Conservation (phyloP, 345 rosid species). For the Zanthoxylum bungeanum region DNA sequence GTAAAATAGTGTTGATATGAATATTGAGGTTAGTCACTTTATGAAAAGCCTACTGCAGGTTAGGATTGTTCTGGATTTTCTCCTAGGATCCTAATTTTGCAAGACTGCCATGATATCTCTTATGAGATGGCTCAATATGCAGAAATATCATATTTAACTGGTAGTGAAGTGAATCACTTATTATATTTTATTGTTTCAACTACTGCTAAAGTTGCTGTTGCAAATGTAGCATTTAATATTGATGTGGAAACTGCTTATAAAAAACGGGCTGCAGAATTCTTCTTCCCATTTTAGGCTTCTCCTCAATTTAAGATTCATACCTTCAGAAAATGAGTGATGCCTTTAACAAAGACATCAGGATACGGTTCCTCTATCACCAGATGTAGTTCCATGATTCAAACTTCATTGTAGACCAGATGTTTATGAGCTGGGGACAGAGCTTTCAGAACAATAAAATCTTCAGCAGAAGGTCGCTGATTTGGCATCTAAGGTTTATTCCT, state of each 20-base stretch:
- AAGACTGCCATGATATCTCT: background rate
- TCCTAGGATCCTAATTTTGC: background rate
- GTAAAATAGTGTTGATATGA: background rate
- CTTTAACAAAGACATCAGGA: background rate
- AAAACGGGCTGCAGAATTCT: background rate
- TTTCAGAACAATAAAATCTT: slow-evolving; percentile 85
- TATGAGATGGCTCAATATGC: background rate
- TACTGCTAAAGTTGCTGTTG: background rate
- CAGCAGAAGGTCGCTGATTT: slow-evolving; percentile 94
- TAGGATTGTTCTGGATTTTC: background rate
- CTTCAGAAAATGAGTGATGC: background rate
- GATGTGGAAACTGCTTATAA: background rate
- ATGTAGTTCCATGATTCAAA: slow-evolving; percentile 46
- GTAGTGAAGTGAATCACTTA: background rate
- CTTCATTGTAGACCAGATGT: slow-evolving; percentile 87
- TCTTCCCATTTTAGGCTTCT: background rate
- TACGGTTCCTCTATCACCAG: slow-evolving; percentile 18
- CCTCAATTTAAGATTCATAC: background rate
- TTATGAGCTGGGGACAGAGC: slow-evolving; percentile 84
- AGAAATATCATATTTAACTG: background rate
- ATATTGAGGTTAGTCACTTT: background rate
- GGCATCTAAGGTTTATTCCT: slow-evolving; percentile 76
- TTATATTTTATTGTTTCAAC: background rate
- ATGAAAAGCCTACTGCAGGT: background rate
- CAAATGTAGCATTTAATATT: background rate